Base-by-base conservation (phyloP, 768 basidiomycete species). In the Boletellus sp. region DNA sequence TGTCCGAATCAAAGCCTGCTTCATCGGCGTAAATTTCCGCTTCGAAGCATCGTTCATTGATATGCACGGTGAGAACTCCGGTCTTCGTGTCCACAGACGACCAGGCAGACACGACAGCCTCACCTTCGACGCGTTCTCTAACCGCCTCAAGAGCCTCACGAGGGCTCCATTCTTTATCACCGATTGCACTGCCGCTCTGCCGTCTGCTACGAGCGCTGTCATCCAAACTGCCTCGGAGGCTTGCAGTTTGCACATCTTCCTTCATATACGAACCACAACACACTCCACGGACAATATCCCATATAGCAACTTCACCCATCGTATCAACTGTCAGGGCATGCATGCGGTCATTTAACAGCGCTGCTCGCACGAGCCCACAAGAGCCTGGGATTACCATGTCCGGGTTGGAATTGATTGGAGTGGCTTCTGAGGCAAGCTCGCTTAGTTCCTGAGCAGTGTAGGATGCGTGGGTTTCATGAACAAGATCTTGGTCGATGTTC, bases 11-110 rank as follows among this genome's bases (percentile, higher is more conserved):
- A 61, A 83, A 84, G 17, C 90, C 91, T 35, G 87, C 81, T 64
- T 98, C 94, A 63, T 97, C 94, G 12, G 90, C 88, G 63, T 94
- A 97, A 2, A 95, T 83, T 70, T 99, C 96, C 6, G 90, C 89
- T 48, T 98, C 94, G 64, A 97, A 98, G 51, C 85, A 91, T 41
- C 81, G 77, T 57, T 96, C 93, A 40, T 80, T 88, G 39, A 99
- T 58, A 68, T 96, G 91, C 4, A 98, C 81, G 2, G 88, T 85
- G 52, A 99, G 73, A 20, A 91, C 80, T 7, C 95, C 95, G 8
- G 86, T 84, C 67, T 90, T 87, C 5, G 94, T 95, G 67, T 97
- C 95, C 23, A 90, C 85, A 15, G 78, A 78, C 34, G 89, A 87
- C 95, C 95, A 99, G 12, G 84, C 72, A 22, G 83, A 73, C 9